These are phyloP conservation scores for Amylocystis lapponica DNA, from an alignment of 768 basidiomycete genomes.

Conservation along the genomic window DNA sequence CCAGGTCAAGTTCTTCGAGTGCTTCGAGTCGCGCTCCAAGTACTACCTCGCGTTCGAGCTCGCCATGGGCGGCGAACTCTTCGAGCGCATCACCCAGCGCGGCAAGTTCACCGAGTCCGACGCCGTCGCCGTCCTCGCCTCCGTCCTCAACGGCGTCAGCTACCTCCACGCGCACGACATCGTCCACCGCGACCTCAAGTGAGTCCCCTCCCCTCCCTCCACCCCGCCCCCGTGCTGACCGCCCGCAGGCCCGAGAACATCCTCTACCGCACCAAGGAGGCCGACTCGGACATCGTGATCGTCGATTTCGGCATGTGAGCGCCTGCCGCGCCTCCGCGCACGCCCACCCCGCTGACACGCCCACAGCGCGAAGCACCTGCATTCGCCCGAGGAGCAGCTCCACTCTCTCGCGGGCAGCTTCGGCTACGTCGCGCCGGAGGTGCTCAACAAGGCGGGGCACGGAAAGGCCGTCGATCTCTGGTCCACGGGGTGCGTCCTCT, in stretches of 20 bases:
- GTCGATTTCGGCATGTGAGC: conserved; percentile 95
- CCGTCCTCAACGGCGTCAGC: conserved; percentile 70
- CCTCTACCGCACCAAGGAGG: conserved; percentile 74
- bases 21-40: conserved; percentile 91
- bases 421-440: conserved; percentile 91
- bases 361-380: conserved; percentile 74
- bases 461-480: conserved; percentile 92
- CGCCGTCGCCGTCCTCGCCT: conserved; percentile 74
- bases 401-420: conserved; percentile 73
- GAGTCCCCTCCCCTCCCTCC: conserved; percentile 10
- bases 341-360: not conserved
- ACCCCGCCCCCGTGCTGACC: not conserved
- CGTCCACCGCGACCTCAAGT: conserved; percentile 97
- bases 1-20: conserved; percentile 95
- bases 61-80: conserved; percentile 90
- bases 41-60: conserved; percentile 96
- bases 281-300: conserved; percentile 84
- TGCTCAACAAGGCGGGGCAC: conserved; percentile 75
- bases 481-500: conserved; percentile 75
- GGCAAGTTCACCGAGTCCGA: conserved; percentile 95
- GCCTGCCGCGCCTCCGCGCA: not conserved
- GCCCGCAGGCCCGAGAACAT: conserved; percentile 85
- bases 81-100: conserved; percentile 75
- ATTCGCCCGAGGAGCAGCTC: conserved; percentile 64
- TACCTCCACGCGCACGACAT: conserved; percentile 92